Conservation (phyloP, 805 yeast genomes). For the Yarrowia osloensis region DNA sequence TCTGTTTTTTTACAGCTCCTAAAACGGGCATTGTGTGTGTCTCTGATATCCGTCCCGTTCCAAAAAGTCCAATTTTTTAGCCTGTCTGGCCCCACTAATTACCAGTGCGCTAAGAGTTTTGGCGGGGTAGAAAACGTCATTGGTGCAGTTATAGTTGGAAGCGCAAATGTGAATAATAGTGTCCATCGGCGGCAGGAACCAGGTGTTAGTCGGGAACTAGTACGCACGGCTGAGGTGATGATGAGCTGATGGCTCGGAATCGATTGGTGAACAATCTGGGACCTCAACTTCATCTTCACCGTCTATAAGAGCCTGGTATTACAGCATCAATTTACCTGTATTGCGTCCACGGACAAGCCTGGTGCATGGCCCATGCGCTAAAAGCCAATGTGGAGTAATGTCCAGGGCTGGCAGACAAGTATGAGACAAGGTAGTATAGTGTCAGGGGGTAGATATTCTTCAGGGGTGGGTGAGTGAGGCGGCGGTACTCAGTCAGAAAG, state of each 20-base stretch:
- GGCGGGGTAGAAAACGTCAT: conserved; percentile 13
- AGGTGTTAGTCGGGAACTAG: not conserved
- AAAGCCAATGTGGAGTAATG: conserved; percentile 13
- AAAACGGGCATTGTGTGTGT: too few relatives aligned
- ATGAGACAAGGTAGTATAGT: not conserved
- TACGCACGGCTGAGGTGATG: not conserved
- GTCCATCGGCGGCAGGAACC: not conserved
- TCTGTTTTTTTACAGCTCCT: too few relatives aligned
- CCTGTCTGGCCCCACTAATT: not conserved
- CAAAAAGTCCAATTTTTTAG: not conserved
- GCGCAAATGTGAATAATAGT: conserved; percentile 1
- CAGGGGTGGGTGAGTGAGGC: not conserved
- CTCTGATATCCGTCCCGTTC: too few relatives aligned
- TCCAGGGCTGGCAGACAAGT: conserved; percentile 7
- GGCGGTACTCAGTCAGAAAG: too few relatives aligned
- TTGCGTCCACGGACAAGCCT: not conserved
- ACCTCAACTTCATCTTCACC: too few relatives aligned
- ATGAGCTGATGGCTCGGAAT: too few relatives aligned
- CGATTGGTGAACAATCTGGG: too few relatives aligned
- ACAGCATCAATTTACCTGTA: too few relatives aligned
- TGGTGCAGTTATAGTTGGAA: not conserved
- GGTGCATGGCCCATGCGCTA: conserved; percentile 7
- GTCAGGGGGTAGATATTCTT: not conserved
- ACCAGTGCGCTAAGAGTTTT: not conserved
- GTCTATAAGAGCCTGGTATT: too few relatives aligned